Evolutionary conservation across 202 grass and related monocot genomes (phyloP).

Genomic region (Dendrocalamus latiflorus): DNA sequence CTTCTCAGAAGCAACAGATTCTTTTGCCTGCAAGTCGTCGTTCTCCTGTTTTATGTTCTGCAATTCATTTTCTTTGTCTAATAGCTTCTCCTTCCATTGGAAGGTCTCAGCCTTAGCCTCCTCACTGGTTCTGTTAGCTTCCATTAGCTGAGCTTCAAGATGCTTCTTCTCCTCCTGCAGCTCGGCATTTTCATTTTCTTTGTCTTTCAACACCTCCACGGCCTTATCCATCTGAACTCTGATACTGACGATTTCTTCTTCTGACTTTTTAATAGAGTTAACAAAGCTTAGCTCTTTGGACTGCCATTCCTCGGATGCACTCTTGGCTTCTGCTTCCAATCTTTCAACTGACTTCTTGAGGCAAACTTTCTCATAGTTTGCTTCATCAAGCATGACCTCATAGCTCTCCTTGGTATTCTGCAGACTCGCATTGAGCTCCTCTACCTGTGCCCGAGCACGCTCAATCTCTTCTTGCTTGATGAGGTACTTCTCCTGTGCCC

Average conservation of each 20-base stretch:
- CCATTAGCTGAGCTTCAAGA: slow-evolving; percentile 48
- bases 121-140: slow-evolving; percentile 43
- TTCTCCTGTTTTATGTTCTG: slow-evolving; percentile 65
- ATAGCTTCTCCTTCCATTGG: slow-evolving; percentile 56
- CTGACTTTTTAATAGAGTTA: slow-evolving; percentile 58
- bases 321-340: slow-evolving; percentile 63
- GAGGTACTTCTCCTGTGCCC: slow-evolving; percentile 61
- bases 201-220: slow-evolving; percentile 43
- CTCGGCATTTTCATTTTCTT: slow-evolving; percentile 41
- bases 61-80: slow-evolving; percentile 66
- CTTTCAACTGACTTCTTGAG: slow-evolving; percentile 71
- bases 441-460: slow-evolving; percentile 47
- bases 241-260: slow-evolving; percentile 41
- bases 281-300: slow-evolving; percentile 61
- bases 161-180: slow-evolving; percentile 48
- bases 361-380: slow-evolving; percentile 90
- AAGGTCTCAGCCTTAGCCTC: slow-evolving; percentile 42
- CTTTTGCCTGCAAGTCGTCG: slow-evolving; percentile 46
- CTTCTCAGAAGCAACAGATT: slow-evolving; percentile 45
- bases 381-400: slow-evolving; percentile 83
- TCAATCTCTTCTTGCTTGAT: slow-evolving; percentile 70
- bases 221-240: slow-evolving; percentile 52
- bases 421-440: slow-evolving; percentile 53
- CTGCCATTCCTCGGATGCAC: slow-evolving; percentile 49
- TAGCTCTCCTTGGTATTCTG: slow-evolving; percentile 82